Evolutionary conservation across 768 basidiomycete genomes (phyloP), one percentile per base, ranked within the genome.

Genomic region (Mycena polygramma): DNA sequence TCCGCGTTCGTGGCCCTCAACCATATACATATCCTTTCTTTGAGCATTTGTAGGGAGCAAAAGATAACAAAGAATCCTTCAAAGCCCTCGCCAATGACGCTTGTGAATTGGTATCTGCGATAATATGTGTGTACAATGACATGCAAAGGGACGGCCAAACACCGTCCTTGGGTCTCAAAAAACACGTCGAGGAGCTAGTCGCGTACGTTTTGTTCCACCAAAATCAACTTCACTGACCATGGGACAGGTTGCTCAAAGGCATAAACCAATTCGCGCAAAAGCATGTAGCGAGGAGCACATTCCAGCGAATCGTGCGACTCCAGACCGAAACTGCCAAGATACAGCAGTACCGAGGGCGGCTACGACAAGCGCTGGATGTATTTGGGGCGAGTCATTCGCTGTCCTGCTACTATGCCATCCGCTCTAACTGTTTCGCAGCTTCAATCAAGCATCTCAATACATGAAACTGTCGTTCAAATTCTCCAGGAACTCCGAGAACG

Each of bases 361-460:
- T 79, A 20, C 72, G 72, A 36, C 72, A 76, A 48, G 74, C 77
- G 24, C 49, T 79, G 54, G 77, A 77, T 57, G 68, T 76, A 26
- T 79, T 79, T 41, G 74, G 76, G 19, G 78, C 75, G 49, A 41
- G 76, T 73, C 35, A 54, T 45, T 51, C 26, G 4, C 41, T 6
- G 20, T 4, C 36, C 20, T 45, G 1, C 46, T 7, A 19, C 35
- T 19, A 26, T 20, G 11, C 24, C 17, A 17, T 39, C 14, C 20
- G 9, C n/a, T 37, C 20, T 49, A 36, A 54, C 35, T 57, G 20
- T 30, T 9, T 39, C 45, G 11, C 48, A 77, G 76, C 64, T 77
- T 52, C 76, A 72, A 57, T 76, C 77, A 9, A 72, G 57, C 46
- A 76, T 78, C 36, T 61, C 68, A 8, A 71, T 78, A 35, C 76